These are phyloP conservation scores for Phialophora verrucosa DNA, from an alignment of 2,329 filamentous ascomycete genomes.

Conservation along the genomic window DNA sequence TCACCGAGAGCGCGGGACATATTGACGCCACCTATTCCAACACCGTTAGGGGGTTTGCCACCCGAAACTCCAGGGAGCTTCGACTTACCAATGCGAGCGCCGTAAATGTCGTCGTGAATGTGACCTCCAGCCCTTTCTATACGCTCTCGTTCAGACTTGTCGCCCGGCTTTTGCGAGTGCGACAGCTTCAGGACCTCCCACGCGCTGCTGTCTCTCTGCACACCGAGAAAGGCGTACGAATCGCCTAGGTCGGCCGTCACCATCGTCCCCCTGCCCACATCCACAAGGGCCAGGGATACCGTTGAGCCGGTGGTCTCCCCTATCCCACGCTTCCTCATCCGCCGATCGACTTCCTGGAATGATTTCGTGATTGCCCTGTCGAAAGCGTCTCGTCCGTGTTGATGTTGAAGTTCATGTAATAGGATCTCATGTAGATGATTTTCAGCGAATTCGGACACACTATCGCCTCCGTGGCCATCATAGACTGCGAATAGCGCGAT, in stretches of 20 bases:
- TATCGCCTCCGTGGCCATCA: neutral
- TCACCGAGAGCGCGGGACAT: slow-evolving; percentile 2
- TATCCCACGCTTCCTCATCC: neutral
- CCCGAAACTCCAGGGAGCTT: neutral
- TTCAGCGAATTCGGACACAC: neutral
- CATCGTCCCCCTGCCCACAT: neutral
- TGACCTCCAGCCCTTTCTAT: slow-evolving; percentile 1
- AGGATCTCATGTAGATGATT: neutral
- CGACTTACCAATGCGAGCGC: neutral
- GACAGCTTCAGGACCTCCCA: neutral
- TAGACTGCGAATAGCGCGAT: slow-evolving; percentile 8
- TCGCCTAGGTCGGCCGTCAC: slow-evolving; percentile 3
- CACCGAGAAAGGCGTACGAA: neutral
- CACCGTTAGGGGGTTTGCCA: neutral
- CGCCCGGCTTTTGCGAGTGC: neutral
- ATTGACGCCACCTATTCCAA: slow-evolving; percentile 1
- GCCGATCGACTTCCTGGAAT: slow-evolving; percentile 1
- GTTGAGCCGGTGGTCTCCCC: neutral
- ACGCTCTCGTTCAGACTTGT: neutral
- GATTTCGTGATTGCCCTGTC: neutral
- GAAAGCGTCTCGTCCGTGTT: slow-evolving; percentile 5
- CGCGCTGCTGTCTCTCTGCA: neutral
- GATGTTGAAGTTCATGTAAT: slow-evolving; percentile 1
- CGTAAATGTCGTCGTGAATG: neutral
- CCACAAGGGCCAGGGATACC: neutral